Percentiles rank a stretch among this genome's conserved stretches.
These are phyloP conservation scores for Citrullus mucosospermus DNA, from an alignment of 306 rosid genomes.

Conservation along the genomic window DNA sequence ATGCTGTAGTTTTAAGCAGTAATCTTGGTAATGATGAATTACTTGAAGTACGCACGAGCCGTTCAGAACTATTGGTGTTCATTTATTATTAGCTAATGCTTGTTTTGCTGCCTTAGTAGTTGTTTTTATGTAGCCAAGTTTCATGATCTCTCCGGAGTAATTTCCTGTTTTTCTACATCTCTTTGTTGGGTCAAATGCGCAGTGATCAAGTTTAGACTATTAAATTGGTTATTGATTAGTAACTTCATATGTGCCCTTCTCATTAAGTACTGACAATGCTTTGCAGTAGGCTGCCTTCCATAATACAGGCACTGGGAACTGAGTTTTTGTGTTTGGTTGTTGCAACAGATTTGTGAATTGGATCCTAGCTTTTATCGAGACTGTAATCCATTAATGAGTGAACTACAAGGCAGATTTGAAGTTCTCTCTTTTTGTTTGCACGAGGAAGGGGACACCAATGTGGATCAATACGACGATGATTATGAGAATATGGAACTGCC, in stretches of 20 bases:
- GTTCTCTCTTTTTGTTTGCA: conserved; percentile 70
- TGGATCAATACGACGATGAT: conserved; percentile 58
- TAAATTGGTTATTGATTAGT: not conserved
- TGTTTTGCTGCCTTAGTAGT: too few species aligned
- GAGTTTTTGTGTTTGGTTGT: not conserved
- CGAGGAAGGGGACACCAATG: conserved; percentile 58
- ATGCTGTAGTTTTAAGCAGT: too few species aligned
- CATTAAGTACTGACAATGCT: not conserved
- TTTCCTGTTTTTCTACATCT: not conserved
- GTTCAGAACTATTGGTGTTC: too few species aligned
- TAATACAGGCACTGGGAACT: not conserved
- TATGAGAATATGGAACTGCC: conserved; percentile 20
- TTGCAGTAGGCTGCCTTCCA: not conserved
- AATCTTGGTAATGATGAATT: too few species aligned
- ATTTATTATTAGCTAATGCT: too few species aligned
- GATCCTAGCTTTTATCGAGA: conserved; percentile 80
- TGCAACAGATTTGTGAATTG: conserved; percentile 50
- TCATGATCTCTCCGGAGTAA: not conserved
- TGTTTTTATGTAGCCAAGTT: not conserved
- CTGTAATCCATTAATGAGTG: conserved; percentile 55
- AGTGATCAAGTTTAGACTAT: not conserved
- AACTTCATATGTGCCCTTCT: not conserved
- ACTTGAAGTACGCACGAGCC: too few species aligned
- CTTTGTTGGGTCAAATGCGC: not conserved
- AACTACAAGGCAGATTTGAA: conserved; percentile 68